These are phyloP conservation scores for Antitrichia curtipendula DNA, from an alignment of 225 moss, liverwort and hornwort species.

Conservation along the genomic window DNA sequence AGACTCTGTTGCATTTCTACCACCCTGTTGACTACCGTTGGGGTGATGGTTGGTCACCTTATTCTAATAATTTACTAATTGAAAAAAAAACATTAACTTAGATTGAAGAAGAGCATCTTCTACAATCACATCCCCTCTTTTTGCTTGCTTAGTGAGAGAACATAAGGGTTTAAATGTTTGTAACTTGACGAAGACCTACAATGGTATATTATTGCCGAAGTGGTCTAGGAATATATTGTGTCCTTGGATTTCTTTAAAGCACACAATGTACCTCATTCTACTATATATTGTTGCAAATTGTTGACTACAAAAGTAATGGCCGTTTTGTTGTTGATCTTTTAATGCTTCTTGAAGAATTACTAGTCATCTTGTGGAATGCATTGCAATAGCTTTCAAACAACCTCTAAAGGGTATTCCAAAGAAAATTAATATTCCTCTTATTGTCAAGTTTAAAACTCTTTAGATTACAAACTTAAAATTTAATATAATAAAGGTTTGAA, in stretches of 20 bases:
- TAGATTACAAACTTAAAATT: not conserved
- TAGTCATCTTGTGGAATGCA: not conserved
- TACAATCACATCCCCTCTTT: not conserved
- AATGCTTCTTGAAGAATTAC: not conserved
- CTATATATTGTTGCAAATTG: not conserved
- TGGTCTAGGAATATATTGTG: not conserved
- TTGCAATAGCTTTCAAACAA: not conserved
- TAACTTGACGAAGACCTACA: not conserved
- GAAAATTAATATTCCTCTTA: not conserved
- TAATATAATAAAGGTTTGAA: not conserved
- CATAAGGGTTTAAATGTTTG: not conserved
- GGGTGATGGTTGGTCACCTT: no score
- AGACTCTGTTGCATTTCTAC: no score
- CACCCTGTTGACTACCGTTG: no score
- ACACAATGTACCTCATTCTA: not conserved
- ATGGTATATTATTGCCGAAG: not conserved
- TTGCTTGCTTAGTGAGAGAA: not conserved
- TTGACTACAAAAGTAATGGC: not conserved
- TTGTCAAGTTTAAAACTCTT: not conserved
- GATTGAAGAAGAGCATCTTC: not conserved
- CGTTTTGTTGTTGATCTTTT: not conserved
- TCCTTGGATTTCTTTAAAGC: accelerated
- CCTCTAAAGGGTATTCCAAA: not conserved
- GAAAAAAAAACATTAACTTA: not conserved
- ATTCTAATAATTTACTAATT: not conserved